Percentiles rank a stretch among this genome's conserved stretches.
These are phyloP conservation scores for Anastatica hierochuntica DNA, from an alignment of 345 rosid genomes.

Conservation along the genomic window DNA sequence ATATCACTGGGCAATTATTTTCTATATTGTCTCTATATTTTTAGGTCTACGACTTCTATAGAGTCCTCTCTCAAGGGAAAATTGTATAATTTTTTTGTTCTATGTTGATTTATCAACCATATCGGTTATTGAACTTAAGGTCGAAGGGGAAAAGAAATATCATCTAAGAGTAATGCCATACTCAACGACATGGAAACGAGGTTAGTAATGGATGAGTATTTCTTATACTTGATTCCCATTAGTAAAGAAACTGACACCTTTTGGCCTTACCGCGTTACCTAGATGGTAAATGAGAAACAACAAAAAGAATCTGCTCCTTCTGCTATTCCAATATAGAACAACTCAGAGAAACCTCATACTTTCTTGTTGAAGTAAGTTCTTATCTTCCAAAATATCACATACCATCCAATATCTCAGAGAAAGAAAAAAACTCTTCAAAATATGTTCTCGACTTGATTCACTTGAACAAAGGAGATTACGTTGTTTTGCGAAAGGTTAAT, in stretches of 20 bases:
- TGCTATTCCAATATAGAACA: constrained; percentile 42
- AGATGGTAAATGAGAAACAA: constrained; percentile 96
- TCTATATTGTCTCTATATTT: no score
- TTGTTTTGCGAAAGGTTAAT: constrained; percentile 79
- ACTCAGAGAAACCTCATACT: constrained; percentile 62
- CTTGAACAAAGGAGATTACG: constrained; percentile 70
- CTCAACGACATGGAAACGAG: constrained; percentile 94
- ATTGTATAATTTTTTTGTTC: no score
- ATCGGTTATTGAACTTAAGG: constrained; percentile 33
- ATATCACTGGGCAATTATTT: no score
- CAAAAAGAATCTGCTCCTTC: constrained; percentile 95
- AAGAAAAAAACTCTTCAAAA: neutral
- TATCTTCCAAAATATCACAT: no score
- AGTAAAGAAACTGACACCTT: constrained; percentile 7
- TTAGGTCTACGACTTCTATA: no score
- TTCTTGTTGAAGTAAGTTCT: constrained; percentile 81
- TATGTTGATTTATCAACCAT: no score
- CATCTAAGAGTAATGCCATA: constrained; percentile 74
- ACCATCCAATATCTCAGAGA: neutral
- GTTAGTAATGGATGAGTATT: constrained; percentile 32
- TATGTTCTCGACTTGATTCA: constrained; percentile 37
- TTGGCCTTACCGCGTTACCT: constrained; percentile 9
- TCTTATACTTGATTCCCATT: constrained; percentile 2
- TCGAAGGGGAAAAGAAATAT: constrained; percentile 86
- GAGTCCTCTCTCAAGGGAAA: no score